Base-by-base conservation (phyloP, 2,329 filamentous ascomycete species). In the Colletotrichum orbiculare region DNA sequence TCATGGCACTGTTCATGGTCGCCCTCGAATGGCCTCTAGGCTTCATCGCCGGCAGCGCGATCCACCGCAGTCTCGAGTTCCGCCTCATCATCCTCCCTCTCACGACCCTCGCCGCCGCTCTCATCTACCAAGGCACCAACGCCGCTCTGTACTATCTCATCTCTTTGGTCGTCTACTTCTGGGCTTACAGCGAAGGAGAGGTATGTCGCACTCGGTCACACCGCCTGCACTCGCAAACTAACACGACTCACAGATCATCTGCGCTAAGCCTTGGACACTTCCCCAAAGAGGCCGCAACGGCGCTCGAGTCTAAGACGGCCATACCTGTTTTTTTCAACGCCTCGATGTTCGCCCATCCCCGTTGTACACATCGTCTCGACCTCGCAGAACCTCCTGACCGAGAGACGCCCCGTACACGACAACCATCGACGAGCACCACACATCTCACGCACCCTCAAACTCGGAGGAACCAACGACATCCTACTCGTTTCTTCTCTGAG, bases 101-200 rank as follows among this genome's bases (percentile, higher is more conserved):
- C 67, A 89, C 89, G 48, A 88, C 91, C 8, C 82, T 98, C 46
- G 83, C 89, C 17, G 89, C 92, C 6, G 83, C 90, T 35, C 83
- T 99, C 68, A 82, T 97, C 68, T 99, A 99, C 77, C 96, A 98
- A 78, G 92, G 89, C 64, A 97, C 94, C 35, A 97, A 99, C 75
- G 85, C 95, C 3, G 96, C 93, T 5, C 81, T 98, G 56, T 99
- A 98, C 81, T 97, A 98, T 76, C 76, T 96, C 34, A 87, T 97
- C 67, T 95, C 91, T 17, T 89, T 96, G 81, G 84, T 82, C 8
- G 90, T 96, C 12, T 99, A 98, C 78, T 97, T 98, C 73, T 97
- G 94, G 94, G 96, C 93, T 1, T 98, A 96, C 73, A 96, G 91
- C 73, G 95, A 99, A 79, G 96, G 96, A 79, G 96, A 99, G 90